phyloP scores from a whole-genome alignment of 2,329 filamentous ascomycete genomes.

The Fusarium ambrosium region DNA sequence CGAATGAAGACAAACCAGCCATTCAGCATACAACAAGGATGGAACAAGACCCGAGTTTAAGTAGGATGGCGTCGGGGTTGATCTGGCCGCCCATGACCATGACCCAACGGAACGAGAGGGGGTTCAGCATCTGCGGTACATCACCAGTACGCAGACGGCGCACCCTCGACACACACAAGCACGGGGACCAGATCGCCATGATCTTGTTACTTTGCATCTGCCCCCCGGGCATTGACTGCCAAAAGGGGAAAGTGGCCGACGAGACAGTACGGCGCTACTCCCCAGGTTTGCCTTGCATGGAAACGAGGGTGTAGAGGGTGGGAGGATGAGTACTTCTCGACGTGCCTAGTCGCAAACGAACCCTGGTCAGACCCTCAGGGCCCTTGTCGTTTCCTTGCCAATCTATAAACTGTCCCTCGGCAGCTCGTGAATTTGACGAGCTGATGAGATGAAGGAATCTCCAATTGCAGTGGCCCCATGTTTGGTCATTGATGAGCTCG shows the following conservation, averaged over 20 bases:
- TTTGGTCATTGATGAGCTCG: conserved; percentile 19
- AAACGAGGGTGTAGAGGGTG: conserved; percentile 13
- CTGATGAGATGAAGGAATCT: conserved; percentile 30
- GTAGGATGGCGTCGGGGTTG: conserved; percentile 33
- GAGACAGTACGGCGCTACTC: conserved; percentile 39
- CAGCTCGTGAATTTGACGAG: conserved; percentile 44
- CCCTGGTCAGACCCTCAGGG: conserved; percentile 17
- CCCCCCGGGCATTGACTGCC: conserved; percentile 43
- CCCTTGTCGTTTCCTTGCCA: conserved; percentile 25
- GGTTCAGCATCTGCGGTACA: conserved; percentile 17
- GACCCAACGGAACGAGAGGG: conserved; percentile 23
- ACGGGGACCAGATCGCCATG: conserved; percentile 44
- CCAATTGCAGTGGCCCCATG: conserved; percentile 8
- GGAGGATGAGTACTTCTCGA: conserved; percentile 23
- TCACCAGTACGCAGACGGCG: conserved; percentile 22
- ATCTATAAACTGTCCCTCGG: conserved; percentile 40
- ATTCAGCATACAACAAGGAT: conserved; percentile 23
- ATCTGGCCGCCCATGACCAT: conserved; percentile 21
- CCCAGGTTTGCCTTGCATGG: conserved; percentile 49
- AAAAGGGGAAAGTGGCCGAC: conserved; percentile 45
- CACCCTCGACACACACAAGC: conserved; percentile 26
- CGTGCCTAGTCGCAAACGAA: conserved; percentile 5
- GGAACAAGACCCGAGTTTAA: conserved; percentile 42
- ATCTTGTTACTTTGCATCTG: conserved; percentile 46
- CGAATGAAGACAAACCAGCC: conserved; percentile 30